phyloP scores from a whole-genome alignment of 73 alveolate genomes.

The Stentor roeselii region DNA sequence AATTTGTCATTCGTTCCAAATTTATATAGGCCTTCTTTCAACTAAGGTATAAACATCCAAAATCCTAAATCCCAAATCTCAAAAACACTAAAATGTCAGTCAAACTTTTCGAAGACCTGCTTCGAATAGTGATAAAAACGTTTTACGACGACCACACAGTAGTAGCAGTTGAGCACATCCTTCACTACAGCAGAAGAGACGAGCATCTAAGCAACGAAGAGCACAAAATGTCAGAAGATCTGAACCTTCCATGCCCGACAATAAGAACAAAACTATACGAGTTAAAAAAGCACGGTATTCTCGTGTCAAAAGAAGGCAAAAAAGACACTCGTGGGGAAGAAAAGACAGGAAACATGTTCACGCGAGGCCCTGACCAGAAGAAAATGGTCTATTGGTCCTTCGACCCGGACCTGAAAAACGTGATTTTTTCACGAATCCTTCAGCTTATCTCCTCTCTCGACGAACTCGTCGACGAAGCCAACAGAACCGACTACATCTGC shows the following conservation, averaged over 20 bases:
- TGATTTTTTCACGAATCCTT: background rate
- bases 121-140: background rate
- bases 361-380: conserved; percentile 21
- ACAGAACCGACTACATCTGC: background rate
- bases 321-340: background rate
- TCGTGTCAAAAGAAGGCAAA: background rate
- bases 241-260: background rate
- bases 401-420: conserved; percentile 7
- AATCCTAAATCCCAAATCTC: too few species aligned
- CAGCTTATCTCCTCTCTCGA: background rate
- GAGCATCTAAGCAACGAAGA: background rate
- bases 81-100: conserved; percentile 11
- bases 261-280: background rate
- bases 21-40: too few species aligned
- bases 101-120: conserved; percentile 25
- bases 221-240: conserved; percentile 1
- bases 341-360: conserved; percentile 13
- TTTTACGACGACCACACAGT: background rate
- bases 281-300: background rate
- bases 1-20: too few species aligned
- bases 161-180: background rate
- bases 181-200: background rate
- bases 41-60: too few species aligned
- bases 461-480: conserved; percentile 11
- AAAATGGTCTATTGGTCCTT: conserved; percentile 18